A percentile compares a stretch with the other conserved stretches of the same genome.
Conservation (phyloP, 352 stramenopile species). For the Phytophthora gonapodyides region DNA sequence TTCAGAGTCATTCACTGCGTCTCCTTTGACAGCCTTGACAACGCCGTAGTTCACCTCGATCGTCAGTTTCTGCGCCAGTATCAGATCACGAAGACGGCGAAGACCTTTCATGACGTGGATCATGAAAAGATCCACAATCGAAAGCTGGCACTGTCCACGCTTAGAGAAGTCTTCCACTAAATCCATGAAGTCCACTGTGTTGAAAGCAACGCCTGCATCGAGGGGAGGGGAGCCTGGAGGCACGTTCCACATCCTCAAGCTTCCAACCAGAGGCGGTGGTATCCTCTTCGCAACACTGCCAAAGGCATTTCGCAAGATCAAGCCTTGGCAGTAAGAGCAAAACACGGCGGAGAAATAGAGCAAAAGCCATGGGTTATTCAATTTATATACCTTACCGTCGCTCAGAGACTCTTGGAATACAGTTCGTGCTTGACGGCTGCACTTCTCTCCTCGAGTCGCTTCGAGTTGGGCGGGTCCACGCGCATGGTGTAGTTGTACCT, state of each 20-base stretch:
- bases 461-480: constrained; percentile 85
- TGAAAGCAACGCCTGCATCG: constrained; percentile 19
- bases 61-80: constrained; percentile 16
- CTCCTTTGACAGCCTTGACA: constrained; percentile 27
- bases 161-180: constrained; percentile 15
- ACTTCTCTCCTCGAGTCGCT: constrained; percentile 83
- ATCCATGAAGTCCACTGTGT: constrained; percentile 21
- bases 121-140: constrained; percentile 33
- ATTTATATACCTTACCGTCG: constrained; percentile 13
- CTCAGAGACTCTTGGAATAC: constrained; percentile 86
- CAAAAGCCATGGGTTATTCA: constrained; percentile 22
- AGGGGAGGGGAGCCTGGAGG: constrained; percentile 18
- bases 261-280: not conserved
- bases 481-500: constrained; percentile 92
- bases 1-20: not conserved
- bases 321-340: too few species aligned
- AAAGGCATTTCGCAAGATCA: too few species aligned
- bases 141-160: constrained; percentile 21
- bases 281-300: too few species aligned
- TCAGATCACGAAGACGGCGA: constrained; percentile 24
- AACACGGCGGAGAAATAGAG: constrained; percentile 28
- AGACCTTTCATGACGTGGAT: constrained; percentile 29
- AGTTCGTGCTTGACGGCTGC: constrained; percentile 81
- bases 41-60: constrained; percentile 30
- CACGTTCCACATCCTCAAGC: constrained; percentile 15